Percentiles rank a stretch among this genome's conserved stretches.
These are phyloP conservation scores for Phlegmacium glaucopus DNA, from an alignment of 768 basidiomycete genomes.

Conservation along the genomic window DNA sequence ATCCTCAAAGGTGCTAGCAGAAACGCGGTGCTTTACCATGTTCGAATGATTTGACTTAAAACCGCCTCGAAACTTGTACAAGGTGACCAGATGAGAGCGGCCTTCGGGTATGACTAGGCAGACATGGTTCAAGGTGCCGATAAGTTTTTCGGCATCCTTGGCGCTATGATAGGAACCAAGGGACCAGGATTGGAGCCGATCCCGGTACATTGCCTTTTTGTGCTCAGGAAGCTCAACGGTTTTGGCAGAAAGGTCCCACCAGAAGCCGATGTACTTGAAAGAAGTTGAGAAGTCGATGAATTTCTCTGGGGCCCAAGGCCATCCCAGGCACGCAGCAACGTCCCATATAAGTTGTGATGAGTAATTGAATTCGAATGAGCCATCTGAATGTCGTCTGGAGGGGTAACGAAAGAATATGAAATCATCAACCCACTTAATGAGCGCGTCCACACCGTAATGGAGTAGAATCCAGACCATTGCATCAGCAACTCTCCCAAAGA, in stretches of 20 bases:
- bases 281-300: not conserved
- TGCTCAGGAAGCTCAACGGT: conserved; percentile 20
- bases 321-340: conserved; percentile 3
- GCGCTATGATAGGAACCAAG: conserved; percentile 14
- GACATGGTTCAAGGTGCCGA: conserved; percentile 35
- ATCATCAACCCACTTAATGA: conserved; percentile 29
- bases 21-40: conserved; percentile 3
- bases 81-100: conserved; percentile 22
- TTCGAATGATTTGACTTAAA: conserved; percentile 15
- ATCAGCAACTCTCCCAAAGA: conserved; percentile 30
- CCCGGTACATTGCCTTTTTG: conserved; percentile 8
- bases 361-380: conserved; percentile 21
- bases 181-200: not conserved
- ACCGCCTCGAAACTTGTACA: conserved; percentile 22
- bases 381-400: conserved; percentile 4
- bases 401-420: conserved; percentile 16
- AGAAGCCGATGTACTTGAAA: conserved; percentile 12
- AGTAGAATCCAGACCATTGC: conserved; percentile 26
- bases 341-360: too few relatives aligned
- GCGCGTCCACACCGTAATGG: not conserved
- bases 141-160: conserved; percentile 22
- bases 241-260: conserved; percentile 9
- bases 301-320: conserved; percentile 16
- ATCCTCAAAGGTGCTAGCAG: conserved; percentile 16
- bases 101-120: conserved; percentile 24